Evolutionary conservation across 2,329 filamentous ascomycete genomes (phyloP).

Genomic region (Trichocomaceae sp.): DNA sequence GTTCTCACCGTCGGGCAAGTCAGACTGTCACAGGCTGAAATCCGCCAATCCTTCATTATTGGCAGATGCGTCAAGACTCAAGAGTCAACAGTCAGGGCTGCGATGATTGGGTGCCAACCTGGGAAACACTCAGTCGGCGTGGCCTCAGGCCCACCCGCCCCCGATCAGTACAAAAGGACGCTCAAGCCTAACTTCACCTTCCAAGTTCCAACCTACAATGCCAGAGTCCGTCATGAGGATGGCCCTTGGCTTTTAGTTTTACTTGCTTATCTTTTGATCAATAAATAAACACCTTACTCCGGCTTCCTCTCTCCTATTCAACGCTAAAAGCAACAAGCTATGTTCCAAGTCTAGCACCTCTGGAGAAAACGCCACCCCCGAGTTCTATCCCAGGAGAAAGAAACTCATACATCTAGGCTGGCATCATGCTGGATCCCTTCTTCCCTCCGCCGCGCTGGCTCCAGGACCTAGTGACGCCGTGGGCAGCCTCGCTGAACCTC

Average conservation of each 20-base stretch:
- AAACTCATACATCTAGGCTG: not conserved
- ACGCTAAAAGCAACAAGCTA: not conserved
- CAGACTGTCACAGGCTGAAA: not conserved
- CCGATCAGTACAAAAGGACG: not conserved
- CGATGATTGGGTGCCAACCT: not conserved
- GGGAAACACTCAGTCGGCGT: not conserved
- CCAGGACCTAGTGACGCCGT: conserved; percentile 41
- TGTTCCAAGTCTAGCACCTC: not conserved
- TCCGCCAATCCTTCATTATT: not conserved
- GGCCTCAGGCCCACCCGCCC: not conserved
- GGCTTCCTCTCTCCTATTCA: not conserved
- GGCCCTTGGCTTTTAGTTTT: not conserved
- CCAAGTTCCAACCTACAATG: not conserved
- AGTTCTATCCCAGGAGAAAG: not conserved
- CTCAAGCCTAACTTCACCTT: no score
- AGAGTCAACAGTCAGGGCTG: not conserved
- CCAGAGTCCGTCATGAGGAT: not conserved
- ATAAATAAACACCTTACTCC: not conserved
- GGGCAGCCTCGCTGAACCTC: conserved; percentile 47
- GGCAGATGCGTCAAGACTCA: no score
- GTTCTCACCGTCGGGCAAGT: no score
- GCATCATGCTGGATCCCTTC: conserved; percentile 41
- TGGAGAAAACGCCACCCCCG: not conserved
- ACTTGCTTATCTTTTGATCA: not conserved
- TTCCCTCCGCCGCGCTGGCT: conserved; percentile 48